Evolutionary conservation across 305 asterid genomes (phyloP).

Genomic region (Fraxinus sp.): DNA sequence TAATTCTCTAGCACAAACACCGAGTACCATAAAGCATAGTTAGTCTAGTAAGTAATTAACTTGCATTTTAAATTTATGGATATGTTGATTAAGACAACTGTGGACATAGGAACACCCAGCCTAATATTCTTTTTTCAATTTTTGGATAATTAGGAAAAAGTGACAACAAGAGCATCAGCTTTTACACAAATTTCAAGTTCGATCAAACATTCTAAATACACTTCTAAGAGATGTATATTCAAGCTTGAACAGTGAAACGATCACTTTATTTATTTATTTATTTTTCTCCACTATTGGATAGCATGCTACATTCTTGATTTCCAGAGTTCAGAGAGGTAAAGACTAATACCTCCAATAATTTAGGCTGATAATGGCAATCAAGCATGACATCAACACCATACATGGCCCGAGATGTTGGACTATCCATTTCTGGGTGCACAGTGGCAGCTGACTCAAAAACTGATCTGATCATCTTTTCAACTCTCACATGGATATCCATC

Average conservation of each 20-base stretch:
- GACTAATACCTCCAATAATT: slow-evolving; percentile 70
- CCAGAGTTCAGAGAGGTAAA: slow-evolving; percentile 3
- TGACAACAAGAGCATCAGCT: neutral
- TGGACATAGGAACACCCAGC: neutral
- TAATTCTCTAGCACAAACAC: neutral
- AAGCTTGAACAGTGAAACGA: neutral
- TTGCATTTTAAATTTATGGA: neutral
- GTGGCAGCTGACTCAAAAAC: slow-evolving; percentile 84
- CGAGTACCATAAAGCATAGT: neutral
- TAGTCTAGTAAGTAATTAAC: neutral
- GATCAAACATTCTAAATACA: neutral
- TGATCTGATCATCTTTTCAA: slow-evolving; percentile 71
- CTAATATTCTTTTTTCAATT: neutral
- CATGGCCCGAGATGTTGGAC: slow-evolving; percentile 85
- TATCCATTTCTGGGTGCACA: slow-evolving; percentile 95
- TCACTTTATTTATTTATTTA: neutral
- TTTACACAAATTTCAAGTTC: neutral
- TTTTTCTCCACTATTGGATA: neutral
- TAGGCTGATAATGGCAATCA: slow-evolving; percentile 67
- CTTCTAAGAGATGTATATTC: neutral
- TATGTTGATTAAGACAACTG: neutral
- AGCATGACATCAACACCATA: slow-evolving; percentile 98
- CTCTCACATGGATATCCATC: slow-evolving; percentile 79
- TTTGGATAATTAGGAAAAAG: neutral
- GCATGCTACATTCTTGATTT: slow-evolving; percentile 4